Evolutionary conservation across 2,329 filamentous ascomycete species (phyloP).

Genomic region (Cytospora leucostoma): DNA sequence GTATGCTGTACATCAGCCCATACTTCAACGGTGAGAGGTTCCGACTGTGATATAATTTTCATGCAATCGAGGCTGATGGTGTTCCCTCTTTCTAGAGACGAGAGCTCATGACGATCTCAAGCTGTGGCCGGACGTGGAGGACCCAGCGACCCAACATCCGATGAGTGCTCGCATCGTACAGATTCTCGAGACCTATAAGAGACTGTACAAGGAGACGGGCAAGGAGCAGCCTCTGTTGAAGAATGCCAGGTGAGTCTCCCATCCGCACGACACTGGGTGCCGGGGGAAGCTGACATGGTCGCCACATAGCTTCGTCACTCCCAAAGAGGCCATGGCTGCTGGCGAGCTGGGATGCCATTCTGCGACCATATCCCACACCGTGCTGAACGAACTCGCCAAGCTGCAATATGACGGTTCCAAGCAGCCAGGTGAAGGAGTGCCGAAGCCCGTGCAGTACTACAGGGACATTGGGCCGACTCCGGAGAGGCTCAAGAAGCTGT

Average conservation of each 20-base stretch:
- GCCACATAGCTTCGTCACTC: constrained; percentile 42
- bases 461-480: constrained; percentile 38
- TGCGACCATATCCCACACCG: constrained; percentile 45
- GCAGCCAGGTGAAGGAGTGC: constrained; percentile 42
- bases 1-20: constrained; percentile 50
- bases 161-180: constrained; percentile 51
- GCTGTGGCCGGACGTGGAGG: constrained; percentile 49
- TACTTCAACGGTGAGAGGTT: constrained; percentile 47
- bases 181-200: constrained; percentile 50
- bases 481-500: constrained; percentile 39
- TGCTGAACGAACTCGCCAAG: constrained; percentile 42
- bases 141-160: constrained; percentile 49
- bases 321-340: constrained; percentile 48
- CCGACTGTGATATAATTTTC: no score
- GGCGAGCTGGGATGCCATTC: constrained; percentile 50
- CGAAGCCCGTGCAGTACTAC: constrained; percentile 46
- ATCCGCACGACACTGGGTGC: neutral
- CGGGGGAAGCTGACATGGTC: constrained; percentile 12
- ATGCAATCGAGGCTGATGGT: neutral
- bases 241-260: constrained; percentile 42
- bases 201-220: constrained; percentile 49
- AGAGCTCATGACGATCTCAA: constrained; percentile 45
- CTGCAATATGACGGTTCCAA: constrained; percentile 40
- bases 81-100: constrained; percentile 38
- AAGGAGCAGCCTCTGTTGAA: constrained; percentile 51